Evolutionary conservation across 1,284 basidiomycete genomes (phyloP), one percentile per base, ranked within the genome.

Genomic region (Thelephora terrestris): DNA sequence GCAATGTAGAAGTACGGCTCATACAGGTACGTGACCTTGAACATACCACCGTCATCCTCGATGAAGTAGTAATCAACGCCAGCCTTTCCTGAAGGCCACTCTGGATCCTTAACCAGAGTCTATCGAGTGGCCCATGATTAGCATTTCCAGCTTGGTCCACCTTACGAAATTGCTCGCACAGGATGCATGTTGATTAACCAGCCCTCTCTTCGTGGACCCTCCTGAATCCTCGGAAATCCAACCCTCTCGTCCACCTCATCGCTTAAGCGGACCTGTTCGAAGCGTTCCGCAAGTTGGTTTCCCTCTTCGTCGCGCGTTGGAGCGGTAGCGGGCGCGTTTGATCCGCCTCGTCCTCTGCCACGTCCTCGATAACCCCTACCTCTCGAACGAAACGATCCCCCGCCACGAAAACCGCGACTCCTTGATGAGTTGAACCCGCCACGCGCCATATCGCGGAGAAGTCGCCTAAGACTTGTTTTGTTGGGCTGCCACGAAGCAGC

Each of bases 181-280:
- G 94, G 91, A 64, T 96, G 95, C 94, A 99, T 99, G 64, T 98
- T 98, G 53, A 99, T 85, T 61, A 99, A 72, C 96, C 96, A 99
- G 1, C 91, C 93, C 50, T 90, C 85, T 57, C 73, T 78, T 55
- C 69, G 70, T 7, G 74, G 68, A 0, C 90, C 91, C 56, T 86
- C 84, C 53, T 90, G 81, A 47, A 89, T 73, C 48, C 83, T 73
- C 39, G 74, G 73, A 65, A 99, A 99, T 0, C 96, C 96, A 24
- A 99, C 73, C 62, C 87, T 90, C 64, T 91, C 91, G 60, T 99
- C 95, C 24, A 98, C 80, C 60, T 94, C 91, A 63, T 99, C 92
- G 50, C 71, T 73, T 25, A 85, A 57, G 43, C 74, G 70, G 5
- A 84, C 79, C 56, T 79, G 81, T 60, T 95, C 91, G 58, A 95